Conservation (phyloP, 495 filamentous ascomycete species). For the Hypoxylon trugodes region DNA sequence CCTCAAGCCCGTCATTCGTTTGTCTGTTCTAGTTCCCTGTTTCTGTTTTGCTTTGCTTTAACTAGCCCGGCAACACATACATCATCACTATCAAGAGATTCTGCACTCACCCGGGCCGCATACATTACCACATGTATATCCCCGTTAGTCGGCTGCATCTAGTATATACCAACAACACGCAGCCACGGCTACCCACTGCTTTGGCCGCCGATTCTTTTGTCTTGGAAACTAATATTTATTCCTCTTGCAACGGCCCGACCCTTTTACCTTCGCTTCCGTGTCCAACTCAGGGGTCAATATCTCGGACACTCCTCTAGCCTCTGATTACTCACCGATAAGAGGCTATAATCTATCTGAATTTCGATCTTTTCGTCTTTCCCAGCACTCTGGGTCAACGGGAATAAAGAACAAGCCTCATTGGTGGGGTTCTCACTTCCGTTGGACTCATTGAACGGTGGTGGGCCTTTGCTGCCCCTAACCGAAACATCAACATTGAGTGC, state of each 20-base stretch:
- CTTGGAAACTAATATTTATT: slow-evolving; percentile 19
- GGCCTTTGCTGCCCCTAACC: slow-evolving; percentile 41
- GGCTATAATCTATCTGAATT: neutral
- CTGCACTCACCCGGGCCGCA: slow-evolving; percentile 22
- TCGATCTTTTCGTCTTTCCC: neutral
- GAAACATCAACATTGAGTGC: slow-evolving; percentile 21
- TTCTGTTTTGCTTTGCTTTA: slow-evolving; percentile 36
- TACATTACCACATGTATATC: slow-evolving; percentile 40
- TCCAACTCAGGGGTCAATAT: slow-evolving; percentile 9
- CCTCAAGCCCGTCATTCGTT: slow-evolving; percentile 34
- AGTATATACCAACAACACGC: slow-evolving; percentile 35
- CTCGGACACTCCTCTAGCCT: neutral
- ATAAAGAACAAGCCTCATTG: neutral
- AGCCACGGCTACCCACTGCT: slow-evolving; percentile 25
- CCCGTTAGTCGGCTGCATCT: slow-evolving; percentile 33
- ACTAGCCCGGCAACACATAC: slow-evolving; percentile 38
- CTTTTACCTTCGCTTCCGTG: slow-evolving; percentile 12
- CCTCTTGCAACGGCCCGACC: slow-evolving; percentile 25
- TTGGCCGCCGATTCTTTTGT: slow-evolving; percentile 28
- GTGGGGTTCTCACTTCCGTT: slow-evolving; percentile 7
- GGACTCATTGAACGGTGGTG: slow-evolving; percentile 24
- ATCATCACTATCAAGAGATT: slow-evolving; percentile 20
- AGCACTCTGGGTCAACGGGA: neutral
- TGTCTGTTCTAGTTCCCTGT: neutral
- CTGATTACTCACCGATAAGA: slow-evolving; percentile 12